Conservation (phyloP, 108 stramenopile species). For the Seminavis robusta region DNA sequence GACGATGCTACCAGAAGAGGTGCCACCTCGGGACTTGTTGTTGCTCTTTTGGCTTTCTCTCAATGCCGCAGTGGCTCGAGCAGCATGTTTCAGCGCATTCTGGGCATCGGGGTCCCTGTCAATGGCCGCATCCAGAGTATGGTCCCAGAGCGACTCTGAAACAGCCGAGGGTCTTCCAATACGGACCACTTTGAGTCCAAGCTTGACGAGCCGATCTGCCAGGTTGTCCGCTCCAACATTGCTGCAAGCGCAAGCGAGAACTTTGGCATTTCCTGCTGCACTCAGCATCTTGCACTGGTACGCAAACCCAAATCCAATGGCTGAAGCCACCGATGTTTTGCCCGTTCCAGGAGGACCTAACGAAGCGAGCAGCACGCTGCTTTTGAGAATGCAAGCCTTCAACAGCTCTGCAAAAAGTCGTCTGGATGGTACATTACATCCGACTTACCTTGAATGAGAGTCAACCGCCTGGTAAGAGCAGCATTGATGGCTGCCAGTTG, state of each 20-base stretch:
- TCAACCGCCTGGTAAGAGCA: conserved; percentile 75
- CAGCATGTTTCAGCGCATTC: conserved; percentile 65
- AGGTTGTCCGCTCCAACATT: conserved; percentile 90
- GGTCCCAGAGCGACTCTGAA: conserved; percentile 61
- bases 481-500: conserved; percentile 76
- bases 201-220: conserved; percentile 52
- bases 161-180: conserved; percentile 81
- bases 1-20: conserved; percentile 44
- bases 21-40: conserved; percentile 26
- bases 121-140: conserved; percentile 81
- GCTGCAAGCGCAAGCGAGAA: conserved; percentile 80
- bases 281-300: conserved; percentile 76
- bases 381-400: background rate
- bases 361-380: background rate
- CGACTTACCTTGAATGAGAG: conserved; percentile 84
- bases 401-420: conserved; percentile 22
- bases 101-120: conserved; percentile 64
- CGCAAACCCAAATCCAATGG: conserved; percentile 84
- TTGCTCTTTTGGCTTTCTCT: conserved; percentile 23
- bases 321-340: conserved; percentile 72
- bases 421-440: no score
- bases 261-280: conserved; percentile 66
- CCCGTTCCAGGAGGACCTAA: conserved; percentile 30
- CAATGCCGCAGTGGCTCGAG: conserved; percentile 58
- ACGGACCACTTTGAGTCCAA: conserved; percentile 83